phyloP scores from a whole-genome alignment of 1,139 yeast genomes.

The Pichia norvegensis region DNA sequence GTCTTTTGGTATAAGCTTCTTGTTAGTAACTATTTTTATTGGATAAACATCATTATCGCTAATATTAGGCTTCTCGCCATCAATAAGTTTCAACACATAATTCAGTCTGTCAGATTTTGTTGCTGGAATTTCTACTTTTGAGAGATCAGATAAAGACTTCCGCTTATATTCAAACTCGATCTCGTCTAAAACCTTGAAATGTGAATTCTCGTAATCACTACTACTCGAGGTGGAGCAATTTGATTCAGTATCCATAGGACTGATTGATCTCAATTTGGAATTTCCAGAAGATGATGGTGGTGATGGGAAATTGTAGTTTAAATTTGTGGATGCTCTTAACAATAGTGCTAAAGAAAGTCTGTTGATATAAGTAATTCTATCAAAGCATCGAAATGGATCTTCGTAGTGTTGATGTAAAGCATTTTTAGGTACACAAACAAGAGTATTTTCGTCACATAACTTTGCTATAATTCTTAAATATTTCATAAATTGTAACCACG shows the following conservation, averaged over 20 bases:
- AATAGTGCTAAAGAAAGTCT: conserved; percentile 21
- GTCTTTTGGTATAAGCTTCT: conserved; percentile 17
- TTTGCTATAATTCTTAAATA: conserved; percentile 20
- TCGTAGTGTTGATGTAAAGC: conserved; percentile 19
- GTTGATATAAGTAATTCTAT: conserved; percentile 20
- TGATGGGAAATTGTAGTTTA: neutral
- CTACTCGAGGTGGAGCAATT: neutral
- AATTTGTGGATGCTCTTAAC: conserved; percentile 12
- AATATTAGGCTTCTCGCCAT: conserved; percentile 14
- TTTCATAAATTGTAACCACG: conserved; percentile 27
- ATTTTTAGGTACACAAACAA: conserved; percentile 21
- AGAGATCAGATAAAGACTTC: conserved; percentile 1
- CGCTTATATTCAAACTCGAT: conserved; percentile 2
- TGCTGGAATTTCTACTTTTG: conserved; percentile 13
- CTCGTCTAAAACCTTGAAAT: neutral
- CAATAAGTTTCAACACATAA: conserved; percentile 16
- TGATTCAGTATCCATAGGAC: neutral
- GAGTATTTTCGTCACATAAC: conserved; percentile 17
- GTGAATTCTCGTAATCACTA: neutral
- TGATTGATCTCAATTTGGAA: neutral
- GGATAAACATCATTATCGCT: conserved; percentile 21
- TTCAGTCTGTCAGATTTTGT: conserved; percentile 13
- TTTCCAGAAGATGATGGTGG: neutral
- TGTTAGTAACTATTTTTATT: conserved; percentile 14
- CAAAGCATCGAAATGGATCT: conserved; percentile 25